Evolutionary conservation across 495 filamentous ascomycete genomes (phyloP), one percentile per base, ranked within the genome.

Genomic region (Hyaloscypha hepaticicola): DNA sequence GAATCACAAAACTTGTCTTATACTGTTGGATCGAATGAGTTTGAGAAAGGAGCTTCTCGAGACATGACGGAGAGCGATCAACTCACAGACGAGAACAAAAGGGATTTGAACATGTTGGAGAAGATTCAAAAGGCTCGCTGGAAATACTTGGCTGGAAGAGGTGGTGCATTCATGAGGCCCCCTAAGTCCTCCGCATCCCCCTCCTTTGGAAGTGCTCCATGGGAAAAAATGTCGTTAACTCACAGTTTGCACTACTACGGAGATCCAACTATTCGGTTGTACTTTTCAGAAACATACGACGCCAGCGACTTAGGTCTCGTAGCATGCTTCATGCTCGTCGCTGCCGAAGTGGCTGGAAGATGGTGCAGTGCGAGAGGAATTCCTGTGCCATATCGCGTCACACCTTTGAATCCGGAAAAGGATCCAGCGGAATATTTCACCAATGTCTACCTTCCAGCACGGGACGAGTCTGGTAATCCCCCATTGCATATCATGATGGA

Each of bases 301-400:
- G 11, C 38, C 9, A 45, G 19, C 4, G 38, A 45, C 5, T 16
- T 45, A 16, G 38, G 38, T 45, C 27, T 90, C 51, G 75, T 82
- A 1, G 79, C 86, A 59, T 24, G n/a, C 22, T 72, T 90, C 25
- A 99, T 98, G 95, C 78, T 90, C 53, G 76, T 94, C 22, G 92
- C 87, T 56, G 89, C 90, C 66, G 82, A 90, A 69, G 77, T 90
- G 22, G 87, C 86, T 3, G 93, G 87, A 7, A 75, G 73, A 41
- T 99, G 91, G 89, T 91, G 88, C 71, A 71, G 81, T 19, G 81
- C 86, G 45, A 88, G 93, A 38, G 79, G 83, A 60, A 91, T 99
- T 38, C 93, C 96, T 2, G 82, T 85, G 58, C 82, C 92, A 19
- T 97, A 89, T 75, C 84, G 92, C 56, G 83, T 87, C 48, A 85